phyloP scores from a whole-genome alignment of 164 flowering plant species.

The Euptelea pleiosperma region DNA sequence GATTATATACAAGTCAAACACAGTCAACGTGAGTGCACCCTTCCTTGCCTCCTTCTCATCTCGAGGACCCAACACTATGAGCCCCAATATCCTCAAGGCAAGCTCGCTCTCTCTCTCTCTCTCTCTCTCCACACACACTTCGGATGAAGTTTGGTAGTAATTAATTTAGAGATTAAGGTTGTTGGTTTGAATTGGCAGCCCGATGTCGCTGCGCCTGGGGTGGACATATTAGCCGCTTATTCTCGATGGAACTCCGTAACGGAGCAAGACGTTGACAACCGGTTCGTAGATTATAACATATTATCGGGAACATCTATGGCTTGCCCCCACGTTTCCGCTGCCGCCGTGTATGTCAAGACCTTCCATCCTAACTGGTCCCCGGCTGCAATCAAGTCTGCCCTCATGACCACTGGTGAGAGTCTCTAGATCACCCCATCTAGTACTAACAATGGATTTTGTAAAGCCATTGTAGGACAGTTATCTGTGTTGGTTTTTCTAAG shows the following conservation, averaged over 20 bases:
- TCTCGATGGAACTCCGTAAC: constrained; percentile 23
- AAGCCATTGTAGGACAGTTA: too few species aligned
- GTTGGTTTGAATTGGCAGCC: too few species aligned
- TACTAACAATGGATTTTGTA: too few species aligned
- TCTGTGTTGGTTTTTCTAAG: constrained; percentile 21
- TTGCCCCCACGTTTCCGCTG: constrained; percentile 53
- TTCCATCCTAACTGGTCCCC: constrained; percentile 66
- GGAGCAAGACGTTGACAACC: not conserved
- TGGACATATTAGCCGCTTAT: constrained; percentile 55
- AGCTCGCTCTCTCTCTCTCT: too few species aligned
- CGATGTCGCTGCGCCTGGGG: constrained; percentile 70
- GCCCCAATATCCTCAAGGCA: constrained; percentile 57
- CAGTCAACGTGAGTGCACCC: constrained; percentile 41
- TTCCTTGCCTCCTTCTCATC: constrained; percentile 61
- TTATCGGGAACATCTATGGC: constrained; percentile 84
- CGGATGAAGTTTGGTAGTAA: not conserved
- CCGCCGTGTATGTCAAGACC: constrained; percentile 62
- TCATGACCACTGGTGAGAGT: constrained; percentile 77
- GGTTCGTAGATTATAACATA: too few species aligned
- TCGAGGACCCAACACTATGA: constrained; percentile 52
- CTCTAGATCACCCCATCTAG: too few species aligned
- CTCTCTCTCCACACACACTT: not conserved
- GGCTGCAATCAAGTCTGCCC: too few species aligned
- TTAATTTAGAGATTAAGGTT: not conserved
- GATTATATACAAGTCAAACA: too few species aligned